phyloP scores from a whole-genome alignment of 106 monocot genomes.

The Xerophyta viscosa region DNA sequence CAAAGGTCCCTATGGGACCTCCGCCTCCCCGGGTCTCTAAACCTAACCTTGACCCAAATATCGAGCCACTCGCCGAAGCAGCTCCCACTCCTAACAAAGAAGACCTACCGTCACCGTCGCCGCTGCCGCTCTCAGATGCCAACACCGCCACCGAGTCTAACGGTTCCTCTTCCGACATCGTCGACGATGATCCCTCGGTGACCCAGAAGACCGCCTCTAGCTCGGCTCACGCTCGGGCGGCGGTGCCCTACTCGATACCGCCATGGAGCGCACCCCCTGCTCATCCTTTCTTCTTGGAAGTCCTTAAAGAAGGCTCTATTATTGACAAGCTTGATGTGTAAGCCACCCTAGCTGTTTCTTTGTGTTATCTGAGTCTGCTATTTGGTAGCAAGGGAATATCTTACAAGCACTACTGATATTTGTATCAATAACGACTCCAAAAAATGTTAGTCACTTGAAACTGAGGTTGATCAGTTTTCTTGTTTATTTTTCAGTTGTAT shows the following conservation, averaged over 20 bases:
- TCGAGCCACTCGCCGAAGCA: background rate
- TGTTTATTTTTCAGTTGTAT: too few species aligned
- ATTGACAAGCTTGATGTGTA: constrained; percentile 77
- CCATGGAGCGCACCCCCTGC: constrained; percentile 71
- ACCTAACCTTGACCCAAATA: constrained; percentile 7
- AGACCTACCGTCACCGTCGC: background rate
- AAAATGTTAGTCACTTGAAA: too few species aligned
- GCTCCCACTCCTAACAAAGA: background rate
- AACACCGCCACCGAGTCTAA: background rate
- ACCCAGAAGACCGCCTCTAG: too few species aligned
- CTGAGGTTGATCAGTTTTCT: too few species aligned
- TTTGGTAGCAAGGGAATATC: background rate
- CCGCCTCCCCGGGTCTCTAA: constrained; percentile 40
- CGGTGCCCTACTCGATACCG: constrained; percentile 59
- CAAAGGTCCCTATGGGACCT: constrained; percentile 53
- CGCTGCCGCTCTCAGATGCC: background rate
- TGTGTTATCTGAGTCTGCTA: background rate
- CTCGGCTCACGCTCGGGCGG: background rate
- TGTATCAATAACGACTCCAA: too few species aligned
- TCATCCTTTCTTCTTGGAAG: constrained; percentile 67
- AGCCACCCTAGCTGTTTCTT: constrained; percentile 7
- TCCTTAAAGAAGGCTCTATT: constrained; percentile 81
- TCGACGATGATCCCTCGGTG: background rate
- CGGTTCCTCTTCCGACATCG: background rate
- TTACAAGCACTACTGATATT: background rate